Evolutionary conservation across 768 basidiomycete species (phyloP), one percentile per base, ranked within the genome.

Genomic region (Termitomyces sp.): DNA sequence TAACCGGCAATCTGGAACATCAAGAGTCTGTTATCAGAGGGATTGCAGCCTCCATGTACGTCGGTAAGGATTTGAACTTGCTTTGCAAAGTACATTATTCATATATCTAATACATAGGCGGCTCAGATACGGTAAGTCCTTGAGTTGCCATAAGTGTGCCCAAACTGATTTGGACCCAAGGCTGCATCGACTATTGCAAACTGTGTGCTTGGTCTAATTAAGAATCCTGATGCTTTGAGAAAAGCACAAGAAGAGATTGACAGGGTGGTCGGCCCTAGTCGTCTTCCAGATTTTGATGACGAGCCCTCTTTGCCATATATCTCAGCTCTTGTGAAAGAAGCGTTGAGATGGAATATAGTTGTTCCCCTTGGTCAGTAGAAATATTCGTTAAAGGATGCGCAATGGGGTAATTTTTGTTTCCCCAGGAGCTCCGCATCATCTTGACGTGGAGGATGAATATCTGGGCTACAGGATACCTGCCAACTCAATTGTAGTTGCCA

Each of bases 201-300:
- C 30, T 48, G 47, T 30, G 27, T 48, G 8, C 47, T 48, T 7
- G 47, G 47, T 9, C 47, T 48, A 3, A 48, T 48, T 1, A 48
- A 31, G 6, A 48, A 48, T 48, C 47, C 47, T 31, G 47, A 48
- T 48, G 47, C 47, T 18, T 18, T 48, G 22, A 45, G 12, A 45
- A 24, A 45, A 45, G 44, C 70, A 3, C 76, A 54, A 44, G 54
- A 54, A 54, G 54, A 54, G 31, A 63, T 76, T 12, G 72, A 75
- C 46, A 47, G 42, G 6, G 67, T 73, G 6, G 58, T 76, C 11
- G 70, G 70, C 6, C 41, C 31, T 8, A 61, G 55, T 33, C 66
- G 69, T 13, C 65, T 75, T 2, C 75, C 75, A 5, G 60, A 63
- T 8, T 71, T 73, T 41, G 64, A 62, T 9, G 73, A 76, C 37